These are phyloP conservation scores for Globisporangium nodosum DNA, from an alignment of 352 stramenopile genomes.

Conservation along the genomic window DNA sequence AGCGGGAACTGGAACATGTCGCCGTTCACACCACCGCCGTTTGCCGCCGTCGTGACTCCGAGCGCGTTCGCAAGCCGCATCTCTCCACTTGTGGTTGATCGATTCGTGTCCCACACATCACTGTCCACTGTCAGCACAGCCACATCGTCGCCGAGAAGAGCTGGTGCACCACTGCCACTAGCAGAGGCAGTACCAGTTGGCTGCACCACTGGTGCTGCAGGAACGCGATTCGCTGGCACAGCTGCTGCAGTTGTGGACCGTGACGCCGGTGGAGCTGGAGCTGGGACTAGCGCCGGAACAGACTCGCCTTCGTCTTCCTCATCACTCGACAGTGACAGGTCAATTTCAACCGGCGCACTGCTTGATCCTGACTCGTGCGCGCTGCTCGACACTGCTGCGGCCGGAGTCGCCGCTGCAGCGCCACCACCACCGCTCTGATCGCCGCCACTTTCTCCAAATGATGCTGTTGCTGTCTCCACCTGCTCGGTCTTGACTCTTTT, in stretches of 20 bases:
- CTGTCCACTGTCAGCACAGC: conserved; percentile 60
- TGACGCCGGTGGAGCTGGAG: background rate
- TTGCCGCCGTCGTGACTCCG: background rate
- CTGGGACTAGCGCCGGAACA: background rate
- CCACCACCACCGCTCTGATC: background rate
- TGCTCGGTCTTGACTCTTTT: conserved; percentile 65
- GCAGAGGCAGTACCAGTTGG: conserved; percentile 3
- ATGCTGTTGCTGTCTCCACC: conserved; percentile 6
- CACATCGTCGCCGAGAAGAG: conserved; percentile 53
- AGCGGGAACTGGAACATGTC: conserved; percentile 53
- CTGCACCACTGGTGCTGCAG: conserved; percentile 1
- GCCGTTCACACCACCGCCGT: conserved; percentile 3
- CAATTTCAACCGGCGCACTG: conserved; percentile 58
- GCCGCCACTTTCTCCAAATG: background rate
- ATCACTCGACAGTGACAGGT: conserved; percentile 61
- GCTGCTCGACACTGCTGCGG: conserved; percentile 5
- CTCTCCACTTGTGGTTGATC: conserved; percentile 16
- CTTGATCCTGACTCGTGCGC: conserved; percentile 19
- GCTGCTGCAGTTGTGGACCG: background rate
- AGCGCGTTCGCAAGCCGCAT: conserved; percentile 17
- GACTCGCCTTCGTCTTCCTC: conserved; percentile 46
- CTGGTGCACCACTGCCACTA: conserved; percentile 1
- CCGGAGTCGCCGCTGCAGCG: conserved; percentile 8
- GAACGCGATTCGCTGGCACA: conserved; percentile 5
- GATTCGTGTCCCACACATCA: conserved; percentile 51